Evolutionary conservation across 306 rosid genomes (phyloP).

Genomic region (Quercus suber): DNA sequence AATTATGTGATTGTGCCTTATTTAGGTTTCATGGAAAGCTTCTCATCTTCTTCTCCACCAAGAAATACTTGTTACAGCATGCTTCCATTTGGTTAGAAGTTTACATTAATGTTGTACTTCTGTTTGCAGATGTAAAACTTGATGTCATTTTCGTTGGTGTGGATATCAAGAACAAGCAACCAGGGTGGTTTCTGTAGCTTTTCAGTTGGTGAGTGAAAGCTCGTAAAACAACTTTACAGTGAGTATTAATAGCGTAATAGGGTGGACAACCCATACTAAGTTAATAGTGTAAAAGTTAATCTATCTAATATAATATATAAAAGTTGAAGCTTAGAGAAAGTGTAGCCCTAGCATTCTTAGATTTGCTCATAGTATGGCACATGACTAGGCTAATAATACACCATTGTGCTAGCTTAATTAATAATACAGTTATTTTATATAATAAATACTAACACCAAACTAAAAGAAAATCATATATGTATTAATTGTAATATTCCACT

Average conservation of each 20-base stretch:
- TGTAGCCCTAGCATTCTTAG: no score
- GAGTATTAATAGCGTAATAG: conserved; percentile 15
- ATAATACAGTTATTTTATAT: no score
- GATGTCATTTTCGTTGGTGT: conserved; percentile 46
- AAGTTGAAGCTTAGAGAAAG: no score
- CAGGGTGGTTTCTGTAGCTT: conserved; percentile 18
- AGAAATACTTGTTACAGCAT: conserved; percentile 10
- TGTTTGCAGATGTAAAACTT: conserved; percentile 35
- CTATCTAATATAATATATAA: no score
- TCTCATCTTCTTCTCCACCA: conserved; percentile 23
- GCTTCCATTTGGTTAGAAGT: conserved; percentile 26
- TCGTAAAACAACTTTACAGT: no score
- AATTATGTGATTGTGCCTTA: neutral
- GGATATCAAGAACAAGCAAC: conserved; percentile 35
- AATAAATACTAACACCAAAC: no score
- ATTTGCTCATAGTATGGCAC: no score
- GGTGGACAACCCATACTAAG: conserved; percentile 15
- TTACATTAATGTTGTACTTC: conserved; percentile 6
- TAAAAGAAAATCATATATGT: no score
- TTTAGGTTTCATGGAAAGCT: neutral
- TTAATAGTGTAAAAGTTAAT: neutral
- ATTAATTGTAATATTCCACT: no score
- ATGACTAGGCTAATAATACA: no score
- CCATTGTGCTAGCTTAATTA: no score
- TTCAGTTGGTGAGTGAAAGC: conserved; percentile 52